A percentile compares a stretch with the other conserved stretches of the same genome.
These are phyloP conservation scores for Xerocomellus amylosporus DNA, from an alignment of 768 basidiomycete genomes.

Conservation along the genomic window DNA sequence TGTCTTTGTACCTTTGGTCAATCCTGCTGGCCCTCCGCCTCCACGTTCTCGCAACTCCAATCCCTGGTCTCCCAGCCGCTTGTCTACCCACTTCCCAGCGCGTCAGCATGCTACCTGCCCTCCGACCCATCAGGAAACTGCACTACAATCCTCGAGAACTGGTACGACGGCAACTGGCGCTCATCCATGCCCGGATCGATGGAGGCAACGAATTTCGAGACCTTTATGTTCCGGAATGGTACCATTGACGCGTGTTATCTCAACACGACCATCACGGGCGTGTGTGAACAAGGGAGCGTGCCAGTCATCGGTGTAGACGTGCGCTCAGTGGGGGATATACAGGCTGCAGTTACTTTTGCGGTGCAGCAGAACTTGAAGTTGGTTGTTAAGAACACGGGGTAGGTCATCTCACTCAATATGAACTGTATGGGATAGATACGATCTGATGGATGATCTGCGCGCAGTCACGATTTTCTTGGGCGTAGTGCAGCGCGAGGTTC, in stretches of 20 bases:
- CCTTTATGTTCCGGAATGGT: conserved; percentile 40
- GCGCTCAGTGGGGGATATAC: conserved; percentile 24
- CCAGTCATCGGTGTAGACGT: conserved; percentile 27
- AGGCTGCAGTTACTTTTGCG: conserved; percentile 25
- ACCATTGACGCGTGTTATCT: conserved; percentile 38
- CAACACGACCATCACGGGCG: conserved; percentile 30
- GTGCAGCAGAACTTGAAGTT: conserved; percentile 21
- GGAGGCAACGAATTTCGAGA: conserved; percentile 36
- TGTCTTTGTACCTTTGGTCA: conserved; percentile 20
- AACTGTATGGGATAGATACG: not conserved
- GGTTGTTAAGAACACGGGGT: conserved; percentile 31
- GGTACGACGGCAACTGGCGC: conserved; percentile 40
- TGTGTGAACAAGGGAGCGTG: conserved; percentile 26
- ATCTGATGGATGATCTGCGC: not conserved
- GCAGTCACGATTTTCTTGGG: conserved; percentile 40
- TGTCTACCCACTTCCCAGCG: conserved; percentile 12
- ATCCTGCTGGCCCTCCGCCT: conserved; percentile 19
- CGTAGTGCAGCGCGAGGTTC: conserved; percentile 38
- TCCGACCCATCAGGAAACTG: conserved; percentile 38
- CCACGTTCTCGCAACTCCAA: conserved; percentile 13
- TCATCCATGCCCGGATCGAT: conserved; percentile 40
- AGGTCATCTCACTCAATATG: not conserved
- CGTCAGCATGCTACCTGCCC: conserved; percentile 18
- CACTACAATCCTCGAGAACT: conserved; percentile 26
- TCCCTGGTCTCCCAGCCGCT: conserved; percentile 17